Conservation (phyloP, 2,329 filamentous ascomycete species). For the Cyphellophora europaea region DNA sequence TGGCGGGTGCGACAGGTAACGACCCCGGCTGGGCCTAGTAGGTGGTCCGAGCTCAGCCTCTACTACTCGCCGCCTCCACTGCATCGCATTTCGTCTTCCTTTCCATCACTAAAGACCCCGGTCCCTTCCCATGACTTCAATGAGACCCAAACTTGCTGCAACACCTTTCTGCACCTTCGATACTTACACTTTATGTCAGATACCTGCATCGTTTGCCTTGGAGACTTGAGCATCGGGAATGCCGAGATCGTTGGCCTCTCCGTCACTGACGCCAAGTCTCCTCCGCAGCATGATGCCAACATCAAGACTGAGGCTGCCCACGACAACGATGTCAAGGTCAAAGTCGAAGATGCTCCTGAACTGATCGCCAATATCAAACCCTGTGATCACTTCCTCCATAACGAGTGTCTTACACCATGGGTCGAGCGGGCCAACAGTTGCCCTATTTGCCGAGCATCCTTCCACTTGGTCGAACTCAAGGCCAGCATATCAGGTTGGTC, state of each 20-base stretch:
- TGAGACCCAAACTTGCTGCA: constrained; percentile 18
- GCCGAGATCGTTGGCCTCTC: constrained; percentile 38
- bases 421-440: constrained; percentile 95
- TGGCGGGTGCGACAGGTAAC: too few species aligned
- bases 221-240: constrained; percentile 54
- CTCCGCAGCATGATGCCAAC: constrained; percentile 15
- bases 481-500: constrained; percentile 68
- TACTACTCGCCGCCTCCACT: too few species aligned
- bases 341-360: too few species aligned
- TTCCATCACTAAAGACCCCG: neutral
- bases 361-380: constrained; percentile 55
- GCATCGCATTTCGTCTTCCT: constrained; percentile 1
- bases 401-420: constrained; percentile 89
- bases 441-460: constrained; percentile 86
- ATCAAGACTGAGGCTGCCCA: too few species aligned
- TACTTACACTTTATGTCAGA: constrained; percentile 41
- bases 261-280: constrained; percentile 32
- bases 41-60: too few species aligned
- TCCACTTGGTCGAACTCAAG: constrained; percentile 82
- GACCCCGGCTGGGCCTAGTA: too few species aligned
- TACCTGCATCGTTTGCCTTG: constrained; percentile 63
- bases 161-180: constrained; percentile 14
- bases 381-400: constrained; percentile 86
- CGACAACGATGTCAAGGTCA: too few species aligned
- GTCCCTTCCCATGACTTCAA: constrained; percentile 5